These are phyloP conservation scores for Polyrhizophydium stewartii DNA, from an alignment of 371 early-diverging fungal species.

Conservation along the genomic window DNA sequence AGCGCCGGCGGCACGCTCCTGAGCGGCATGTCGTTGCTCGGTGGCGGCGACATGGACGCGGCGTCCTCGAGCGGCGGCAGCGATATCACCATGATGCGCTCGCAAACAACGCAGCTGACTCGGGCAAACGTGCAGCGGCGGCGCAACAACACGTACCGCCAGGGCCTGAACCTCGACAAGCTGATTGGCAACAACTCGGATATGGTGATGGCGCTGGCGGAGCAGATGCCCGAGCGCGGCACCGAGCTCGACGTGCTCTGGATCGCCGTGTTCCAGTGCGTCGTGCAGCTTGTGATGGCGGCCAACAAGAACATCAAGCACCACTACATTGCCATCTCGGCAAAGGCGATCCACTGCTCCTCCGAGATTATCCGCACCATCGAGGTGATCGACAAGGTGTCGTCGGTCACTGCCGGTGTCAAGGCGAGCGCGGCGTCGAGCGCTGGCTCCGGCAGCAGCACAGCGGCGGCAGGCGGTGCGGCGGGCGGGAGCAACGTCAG, in stretches of 20 bases:
- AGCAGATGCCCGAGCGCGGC: conserved; percentile 31
- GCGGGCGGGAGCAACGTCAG: not conserved
- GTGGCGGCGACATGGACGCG: too few relatives aligned
- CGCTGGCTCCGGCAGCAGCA: conserved; percentile 1
- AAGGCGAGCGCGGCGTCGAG: not conserved
- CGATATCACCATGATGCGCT: too few relatives aligned
- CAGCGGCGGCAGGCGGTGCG: not conserved
- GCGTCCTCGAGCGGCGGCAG: too few relatives aligned
- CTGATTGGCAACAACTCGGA: conserved; percentile 30
- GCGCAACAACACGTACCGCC: conserved; percentile 11
- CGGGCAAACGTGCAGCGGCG: not conserved
- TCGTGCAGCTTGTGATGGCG: conserved; percentile 40
- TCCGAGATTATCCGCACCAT: conserved; percentile 34
- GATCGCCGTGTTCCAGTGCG: conserved; percentile 32
- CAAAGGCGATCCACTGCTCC: conserved; percentile 37
- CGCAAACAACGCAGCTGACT: not conserved
- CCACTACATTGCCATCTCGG: conserved; percentile 41
- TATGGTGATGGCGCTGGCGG: conserved; percentile 25
- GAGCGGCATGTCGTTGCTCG: too few relatives aligned
- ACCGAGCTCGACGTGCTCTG: conserved; percentile 39
- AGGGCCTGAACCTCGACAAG: conserved; percentile 36
- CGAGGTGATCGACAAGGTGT: conserved; percentile 17
- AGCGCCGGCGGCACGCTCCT: too few relatives aligned
- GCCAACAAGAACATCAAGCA: conserved; percentile 42
- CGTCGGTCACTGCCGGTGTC: not conserved